phyloP scores from a whole-genome alignment of 306 rosid species.

The Prunus mume region DNA sequence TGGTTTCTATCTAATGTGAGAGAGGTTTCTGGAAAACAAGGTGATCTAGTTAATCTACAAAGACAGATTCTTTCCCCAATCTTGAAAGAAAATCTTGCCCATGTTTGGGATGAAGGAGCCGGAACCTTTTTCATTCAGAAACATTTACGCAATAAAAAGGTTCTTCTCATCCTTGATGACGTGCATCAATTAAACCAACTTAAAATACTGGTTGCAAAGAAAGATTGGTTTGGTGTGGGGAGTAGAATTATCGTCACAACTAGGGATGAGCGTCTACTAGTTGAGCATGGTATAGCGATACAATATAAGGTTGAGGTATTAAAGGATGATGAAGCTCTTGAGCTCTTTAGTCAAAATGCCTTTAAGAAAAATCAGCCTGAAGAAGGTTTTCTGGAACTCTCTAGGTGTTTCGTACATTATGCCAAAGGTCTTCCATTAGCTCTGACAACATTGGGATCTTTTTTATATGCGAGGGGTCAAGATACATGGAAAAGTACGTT shows the following conservation, averaged over 20 bases:
- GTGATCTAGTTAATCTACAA: not conserved
- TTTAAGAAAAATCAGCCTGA: too few species aligned
- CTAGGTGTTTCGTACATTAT: too few species aligned
- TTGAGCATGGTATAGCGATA: not conserved
- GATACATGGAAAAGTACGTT: not conserved
- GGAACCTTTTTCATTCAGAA: conserved; percentile 11
- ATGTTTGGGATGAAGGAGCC: not conserved
- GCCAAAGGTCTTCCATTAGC: not conserved
- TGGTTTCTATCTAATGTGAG: too few species aligned
- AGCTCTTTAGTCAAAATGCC: too few species aligned
- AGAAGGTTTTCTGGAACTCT: too few species aligned
- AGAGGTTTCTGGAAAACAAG: too few species aligned
- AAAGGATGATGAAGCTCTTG: too few species aligned
- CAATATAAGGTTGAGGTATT: too few species aligned
- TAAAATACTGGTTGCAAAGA: conserved; percentile 17
- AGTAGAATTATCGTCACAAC: conserved; percentile 40
- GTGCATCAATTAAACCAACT: conserved; percentile 16
- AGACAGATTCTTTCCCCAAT: not conserved
- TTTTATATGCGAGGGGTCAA: not conserved
- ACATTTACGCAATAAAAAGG: conserved; percentile 24
- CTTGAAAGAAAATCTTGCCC: not conserved
- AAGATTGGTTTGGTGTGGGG: conserved; percentile 12
- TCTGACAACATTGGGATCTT: not conserved
- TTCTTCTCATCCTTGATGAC: conserved; percentile 15
- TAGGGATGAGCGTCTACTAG: conserved; percentile 20